Evolutionary conservation across 2,329 filamentous ascomycete species (phyloP).

Genomic region (Reticulascus tulasneorum): DNA sequence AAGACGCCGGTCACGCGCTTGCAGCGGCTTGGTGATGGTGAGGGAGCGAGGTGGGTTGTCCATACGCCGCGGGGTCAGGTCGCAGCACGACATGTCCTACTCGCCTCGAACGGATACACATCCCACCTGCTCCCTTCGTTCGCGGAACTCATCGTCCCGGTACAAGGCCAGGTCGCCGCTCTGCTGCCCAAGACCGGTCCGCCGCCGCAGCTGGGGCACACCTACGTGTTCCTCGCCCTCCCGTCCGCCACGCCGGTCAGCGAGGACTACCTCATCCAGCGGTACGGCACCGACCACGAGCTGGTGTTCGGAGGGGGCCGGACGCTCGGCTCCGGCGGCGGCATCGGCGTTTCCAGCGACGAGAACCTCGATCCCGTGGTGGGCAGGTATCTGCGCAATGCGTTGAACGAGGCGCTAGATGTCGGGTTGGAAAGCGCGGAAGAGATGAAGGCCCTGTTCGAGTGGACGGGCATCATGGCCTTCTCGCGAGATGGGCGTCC

Average conservation of each 20-base stretch:
- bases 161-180: slow-evolving; percentile 68
- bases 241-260: slow-evolving; percentile 33
- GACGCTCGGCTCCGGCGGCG: slow-evolving; percentile 46
- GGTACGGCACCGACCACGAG: slow-evolving; percentile 53
- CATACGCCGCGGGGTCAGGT: slow-evolving; percentile 68
- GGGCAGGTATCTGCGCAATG: slow-evolving; percentile 49
- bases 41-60: slow-evolving; percentile 48
- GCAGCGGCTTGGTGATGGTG: slow-evolving; percentile 23
- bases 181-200: slow-evolving; percentile 47
- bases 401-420: slow-evolving; percentile 36
- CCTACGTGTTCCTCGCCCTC: slow-evolving; percentile 57
- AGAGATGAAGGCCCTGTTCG: slow-evolving; percentile 49
- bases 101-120: slow-evolving; percentile 83
- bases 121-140: slow-evolving; percentile 69
- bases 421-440: slow-evolving; percentile 30
- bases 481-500: slow-evolving; percentile 64
- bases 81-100: slow-evolving; percentile 58
- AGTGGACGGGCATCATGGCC: slow-evolving; percentile 82
- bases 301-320: slow-evolving; percentile 71
- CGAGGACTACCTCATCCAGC: slow-evolving; percentile 71
- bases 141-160: slow-evolving; percentile 69
- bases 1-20: slow-evolving; percentile 60
- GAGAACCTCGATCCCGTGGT: slow-evolving; percentile 52
- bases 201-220: slow-evolving; percentile 43
- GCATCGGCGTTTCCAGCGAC: slow-evolving; percentile 58